Evolutionary conservation across 2,329 filamentous ascomycete genomes (phyloP).

Genomic region (Diaporthe longicolla): DNA sequence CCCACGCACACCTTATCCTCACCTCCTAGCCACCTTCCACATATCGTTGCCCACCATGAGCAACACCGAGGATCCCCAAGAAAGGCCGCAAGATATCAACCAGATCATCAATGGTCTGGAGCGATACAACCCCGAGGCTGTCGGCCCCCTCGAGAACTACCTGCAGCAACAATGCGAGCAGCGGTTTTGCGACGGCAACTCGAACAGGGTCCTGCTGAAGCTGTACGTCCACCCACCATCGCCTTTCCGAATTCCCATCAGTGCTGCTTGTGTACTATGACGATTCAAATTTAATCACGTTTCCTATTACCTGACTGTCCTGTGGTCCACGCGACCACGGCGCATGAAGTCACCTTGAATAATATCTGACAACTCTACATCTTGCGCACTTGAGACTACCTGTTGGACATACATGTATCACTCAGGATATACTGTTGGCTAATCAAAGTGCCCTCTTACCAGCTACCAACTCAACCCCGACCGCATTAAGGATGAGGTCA

Average conservation of each 20-base stretch:
- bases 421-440: constrained; percentile 41
- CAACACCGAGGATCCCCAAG: constrained; percentile 86
- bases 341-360: constrained; percentile 81
- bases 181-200: constrained; percentile 94
- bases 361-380: constrained; percentile 74
- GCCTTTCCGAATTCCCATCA: constrained; percentile 41
- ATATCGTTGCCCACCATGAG: constrained; percentile 61
- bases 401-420: not conserved
- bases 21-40: constrained; percentile 44
- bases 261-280: constrained; percentile 64
- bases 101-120: constrained; percentile 97
- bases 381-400: not conserved
- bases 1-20: constrained; percentile 3
- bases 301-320: constrained; percentile 96
- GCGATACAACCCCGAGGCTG: constrained; percentile 98
- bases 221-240: constrained; percentile 76
- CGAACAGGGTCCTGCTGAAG: constrained; percentile 95
- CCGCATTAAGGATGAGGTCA: constrained; percentile 95
- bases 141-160: constrained; percentile 93
- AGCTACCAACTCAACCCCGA: constrained; percentile 99
- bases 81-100: constrained; percentile 92
- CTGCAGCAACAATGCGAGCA: constrained; percentile 95
- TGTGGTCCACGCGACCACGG: constrained; percentile 68
- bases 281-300: constrained; percentile 83
- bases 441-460: constrained; percentile 24